These are phyloP conservation scores for Nicotiana knightiana DNA, from an alignment of 257 asterid genomes.

Conservation along the genomic window DNA sequence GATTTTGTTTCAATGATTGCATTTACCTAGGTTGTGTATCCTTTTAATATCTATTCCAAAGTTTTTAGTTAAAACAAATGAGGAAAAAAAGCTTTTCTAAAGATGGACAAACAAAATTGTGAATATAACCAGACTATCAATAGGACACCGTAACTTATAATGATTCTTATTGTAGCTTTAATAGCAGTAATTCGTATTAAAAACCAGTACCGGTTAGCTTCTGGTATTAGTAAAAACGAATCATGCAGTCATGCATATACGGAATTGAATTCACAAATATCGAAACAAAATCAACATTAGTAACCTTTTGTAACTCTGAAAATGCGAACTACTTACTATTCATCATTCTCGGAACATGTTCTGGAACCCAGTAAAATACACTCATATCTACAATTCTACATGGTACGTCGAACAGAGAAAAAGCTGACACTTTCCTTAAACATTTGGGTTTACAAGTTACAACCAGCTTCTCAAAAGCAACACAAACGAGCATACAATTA, in stretches of 20 bases:
- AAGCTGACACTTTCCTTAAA: not conserved
- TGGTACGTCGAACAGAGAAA: not conserved
- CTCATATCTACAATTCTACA: not conserved
- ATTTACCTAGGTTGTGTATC: too few species aligned
- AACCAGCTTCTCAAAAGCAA: not conserved
- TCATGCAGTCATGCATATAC: not conserved
- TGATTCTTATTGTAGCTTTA: not conserved
- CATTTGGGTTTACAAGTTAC: not conserved
- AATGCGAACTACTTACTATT: not conserved
- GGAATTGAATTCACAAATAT: not conserved
- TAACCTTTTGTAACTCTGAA: not conserved
- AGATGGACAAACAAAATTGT: not conserved
- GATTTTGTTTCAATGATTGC: too few species aligned
- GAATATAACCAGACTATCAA: not conserved
- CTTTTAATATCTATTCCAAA: not conserved
- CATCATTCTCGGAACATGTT: not conserved
- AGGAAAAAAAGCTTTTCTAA: too few species aligned
- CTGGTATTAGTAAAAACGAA: not conserved
- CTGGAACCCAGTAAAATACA: not conserved
- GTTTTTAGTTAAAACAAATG: not conserved
- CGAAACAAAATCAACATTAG: not conserved
- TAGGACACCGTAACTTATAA: not conserved
- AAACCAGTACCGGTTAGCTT: not conserved
- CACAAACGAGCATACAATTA: conserved; percentile 18
- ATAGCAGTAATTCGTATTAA: not conserved